phyloP scores from a whole-genome alignment of 1,284 basidiomycete genomes.

The Cryptococcus sp. region DNA sequence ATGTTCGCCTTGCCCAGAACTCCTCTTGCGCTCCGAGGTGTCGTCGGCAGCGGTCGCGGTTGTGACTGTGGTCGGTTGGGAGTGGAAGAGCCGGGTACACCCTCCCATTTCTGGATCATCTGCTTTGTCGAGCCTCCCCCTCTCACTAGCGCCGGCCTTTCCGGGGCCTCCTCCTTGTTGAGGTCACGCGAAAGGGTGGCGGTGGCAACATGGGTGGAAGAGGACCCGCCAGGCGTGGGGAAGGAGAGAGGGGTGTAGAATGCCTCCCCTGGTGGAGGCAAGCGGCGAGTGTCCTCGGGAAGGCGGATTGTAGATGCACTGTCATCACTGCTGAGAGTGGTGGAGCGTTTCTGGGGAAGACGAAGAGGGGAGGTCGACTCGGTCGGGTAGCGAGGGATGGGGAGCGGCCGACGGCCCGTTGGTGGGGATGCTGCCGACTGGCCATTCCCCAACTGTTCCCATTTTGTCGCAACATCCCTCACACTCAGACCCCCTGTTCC shows the following conservation, averaged over 20 bases:
- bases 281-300: too few relatives aligned
- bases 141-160: not conserved
- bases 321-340: not conserved
- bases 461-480: conserved; percentile 21
- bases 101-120: conserved; percentile 46
- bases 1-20: too few relatives aligned
- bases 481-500: conserved; percentile 22
- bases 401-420: not conserved
- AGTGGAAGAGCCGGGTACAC: conserved; percentile 13
- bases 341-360: not conserved
- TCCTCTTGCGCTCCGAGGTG: too few relatives aligned
- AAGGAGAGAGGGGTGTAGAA: not conserved
- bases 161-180: too few relatives aligned
- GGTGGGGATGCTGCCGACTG: not conserved
- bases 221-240: not conserved
- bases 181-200: not conserved
- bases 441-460: conserved; percentile 11
- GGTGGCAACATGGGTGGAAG: not conserved
- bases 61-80: not conserved
- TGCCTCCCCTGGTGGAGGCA: too few relatives aligned
- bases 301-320: too few relatives aligned
- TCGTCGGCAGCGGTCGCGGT: not conserved
- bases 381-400: not conserved
- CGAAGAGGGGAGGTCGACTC: not conserved
- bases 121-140: conserved; percentile 30